Base-by-base conservation (phyloP, 2,329 filamentous ascomycete genomes). In the Helminthosporium solani region DNA sequence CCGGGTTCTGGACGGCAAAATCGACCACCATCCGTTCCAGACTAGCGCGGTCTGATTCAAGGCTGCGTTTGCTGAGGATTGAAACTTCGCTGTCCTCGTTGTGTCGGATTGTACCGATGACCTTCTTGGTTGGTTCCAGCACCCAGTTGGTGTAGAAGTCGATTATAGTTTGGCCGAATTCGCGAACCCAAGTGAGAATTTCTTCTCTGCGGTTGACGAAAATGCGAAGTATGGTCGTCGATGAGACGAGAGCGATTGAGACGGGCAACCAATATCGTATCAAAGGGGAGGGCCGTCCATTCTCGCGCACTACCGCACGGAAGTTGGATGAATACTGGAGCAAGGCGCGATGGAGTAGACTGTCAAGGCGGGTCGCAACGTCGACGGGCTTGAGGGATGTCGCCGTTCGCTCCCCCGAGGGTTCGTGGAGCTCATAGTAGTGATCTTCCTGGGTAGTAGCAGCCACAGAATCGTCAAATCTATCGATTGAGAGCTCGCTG, bases 71-170 rank as follows among this genome's bases (percentile, higher is more conserved):
- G 73, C 90, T 96, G 87, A 99, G 94, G 55, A 99, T 88, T 35
- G 92, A 94, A 54, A 99, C 92, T 66, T 97, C 92, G 64, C 90
- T 96, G 56, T 85, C 87, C 60, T 88, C 84, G 61, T 97, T 90
- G 68, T 97, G 94, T 4, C 92, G 85, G 56, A 99, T 97, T 0
- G 94, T 99, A 39, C 86, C 85, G 47, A 99, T 82, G 15, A 99
- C 79, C 66, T 90, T 92, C 58, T 83, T 83, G 1, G 84, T 78
- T 0, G 94, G 94, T 54, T 95, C 87, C 9, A 99, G 75, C 2
- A 99, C 87, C 94, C 94, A 99, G 68, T 99, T 99, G 49, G 85
- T 78, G 88, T 91, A 96, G 66, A 99, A 99, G 68, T 95, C 92
- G 43, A 88, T 80, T 1, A 85, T 74, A 0, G 94, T 99, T 1